Evolutionary conservation across 225 moss, liverwort and hornwort species (phyloP).

Genomic region (Physcomitrellopsis africana): DNA sequence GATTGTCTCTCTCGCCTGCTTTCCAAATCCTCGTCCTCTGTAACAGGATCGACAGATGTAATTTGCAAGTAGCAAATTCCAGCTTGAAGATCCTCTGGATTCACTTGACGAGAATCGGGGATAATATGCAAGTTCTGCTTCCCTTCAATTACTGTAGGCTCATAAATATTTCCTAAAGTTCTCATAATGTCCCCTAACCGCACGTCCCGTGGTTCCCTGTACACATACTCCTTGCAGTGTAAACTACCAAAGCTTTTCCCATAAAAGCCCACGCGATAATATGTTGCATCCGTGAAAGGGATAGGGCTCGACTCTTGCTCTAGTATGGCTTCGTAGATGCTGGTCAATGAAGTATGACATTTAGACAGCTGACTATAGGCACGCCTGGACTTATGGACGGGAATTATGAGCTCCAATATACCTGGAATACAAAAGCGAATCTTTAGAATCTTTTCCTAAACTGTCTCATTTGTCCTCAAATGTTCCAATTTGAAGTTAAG

Average conservation of each 20-base stretch:
- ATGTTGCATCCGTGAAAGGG: conserved; percentile 94
- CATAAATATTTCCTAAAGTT: conserved; percentile 84
- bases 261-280: conserved; percentile 96
- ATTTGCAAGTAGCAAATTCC: conserved; percentile 95
- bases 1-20: conserved; percentile 77
- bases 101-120: conserved; percentile 94
- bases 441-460: conserved; percentile 5
- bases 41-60: conserved; percentile 90
- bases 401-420: conserved; percentile 93
- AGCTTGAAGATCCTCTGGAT: conserved; percentile 84
- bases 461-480: background rate
- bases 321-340: conserved; percentile 87
- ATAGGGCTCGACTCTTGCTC: conserved; percentile 96
- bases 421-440: conserved; percentile 36
- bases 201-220: conserved; percentile 95
- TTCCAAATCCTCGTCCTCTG: conserved; percentile 86
- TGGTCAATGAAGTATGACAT: conserved; percentile 91
- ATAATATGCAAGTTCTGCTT: conserved; percentile 90
- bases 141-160: conserved; percentile 73
- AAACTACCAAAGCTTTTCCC: conserved; percentile 89
- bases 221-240: conserved; percentile 91
- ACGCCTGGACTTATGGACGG: conserved; percentile 91
- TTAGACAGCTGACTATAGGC: conserved; percentile 87
- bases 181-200: conserved; percentile 98
- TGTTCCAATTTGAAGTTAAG: background rate